Conservation (phyloP, 2,329 filamentous ascomycete species). For the Zymoseptoria tritici region DNA sequence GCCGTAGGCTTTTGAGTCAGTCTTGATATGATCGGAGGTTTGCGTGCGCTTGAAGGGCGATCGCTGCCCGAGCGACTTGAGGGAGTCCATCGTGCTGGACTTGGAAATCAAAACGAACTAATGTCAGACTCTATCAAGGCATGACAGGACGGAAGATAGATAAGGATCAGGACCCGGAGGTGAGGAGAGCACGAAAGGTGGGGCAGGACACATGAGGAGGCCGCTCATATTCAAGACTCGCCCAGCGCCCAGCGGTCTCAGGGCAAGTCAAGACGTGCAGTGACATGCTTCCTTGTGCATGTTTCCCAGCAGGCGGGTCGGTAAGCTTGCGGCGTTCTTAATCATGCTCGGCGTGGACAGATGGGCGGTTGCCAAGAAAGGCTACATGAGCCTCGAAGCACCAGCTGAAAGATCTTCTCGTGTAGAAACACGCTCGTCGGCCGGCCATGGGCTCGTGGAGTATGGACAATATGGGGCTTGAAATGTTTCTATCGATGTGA, state of each 20-base stretch:
- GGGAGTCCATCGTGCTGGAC: constrained; percentile 6
- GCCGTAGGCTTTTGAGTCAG: constrained; percentile 7
- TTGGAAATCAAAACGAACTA: not conserved
- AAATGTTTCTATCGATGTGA: not conserved
- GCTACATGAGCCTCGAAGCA: not conserved
- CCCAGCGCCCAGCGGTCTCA: not conserved
- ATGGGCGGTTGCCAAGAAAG: not conserved
- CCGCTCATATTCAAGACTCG: not conserved
- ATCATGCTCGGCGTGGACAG: not conserved
- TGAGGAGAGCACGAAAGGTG: not conserved
- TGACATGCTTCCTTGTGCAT: not conserved
- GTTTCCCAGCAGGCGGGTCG: not conserved
- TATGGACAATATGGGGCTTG: not conserved
- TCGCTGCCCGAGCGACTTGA: constrained; percentile 7
- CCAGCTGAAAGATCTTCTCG: not conserved
- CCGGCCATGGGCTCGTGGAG: not conserved
- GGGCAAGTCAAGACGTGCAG: not conserved
- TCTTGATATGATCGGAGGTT: constrained; percentile 9
- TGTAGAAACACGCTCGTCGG: not conserved
- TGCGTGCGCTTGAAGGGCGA: constrained; percentile 13
- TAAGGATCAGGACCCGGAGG: not conserved
- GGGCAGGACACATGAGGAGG: not conserved
- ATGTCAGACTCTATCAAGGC: not conserved
- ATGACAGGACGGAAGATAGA: not conserved
- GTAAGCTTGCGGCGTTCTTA: not conserved